Evolutionary conservation across 305 asterid species (phyloP), one percentile per base, ranked within the genome.

Genomic region (Striga hermonthica): DNA sequence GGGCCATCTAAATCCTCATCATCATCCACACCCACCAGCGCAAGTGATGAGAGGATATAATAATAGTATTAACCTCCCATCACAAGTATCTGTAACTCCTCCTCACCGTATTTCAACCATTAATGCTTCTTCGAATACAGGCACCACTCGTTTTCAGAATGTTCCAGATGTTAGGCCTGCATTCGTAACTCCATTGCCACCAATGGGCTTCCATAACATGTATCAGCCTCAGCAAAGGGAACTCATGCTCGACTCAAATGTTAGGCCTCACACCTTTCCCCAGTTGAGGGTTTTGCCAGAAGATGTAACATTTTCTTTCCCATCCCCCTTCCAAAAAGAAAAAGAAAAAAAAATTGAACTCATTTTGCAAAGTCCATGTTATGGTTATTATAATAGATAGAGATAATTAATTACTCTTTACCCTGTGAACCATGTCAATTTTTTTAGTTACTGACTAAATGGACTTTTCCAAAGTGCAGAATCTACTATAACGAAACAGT

Each of bases 271-370:
- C 37, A 80, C 53, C 66, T 65, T 81, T 71, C 94, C 90, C 65
- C 88, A 86, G 74, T 74, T 83, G 84, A 87, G 97, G 84, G 81
- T 89, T 76, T 73, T 91, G 67, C 85, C 83, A 2, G 83, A 80
- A 78, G 87, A 82, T 66, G 87, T 93, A 88, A 80, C 65, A 3
- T 64, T 43, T 68, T 69, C 43, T 64, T 71, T 12, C 2, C 31
- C 31, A 22, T 22, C 38, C 62, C 40, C 36, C 56, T n/a, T 12
- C 14, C 1, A 50, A 50, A 50, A 5, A 50, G 2, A 50, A 4
- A 50, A 50, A 50, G 6, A 50, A 13, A 50, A 12, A 49, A 13
- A 49, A 0, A 36, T 45, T 14, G 31, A 22, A 22, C 2, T 22
- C 31, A n/a, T 22, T 22, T 22, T 22, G 31, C 31, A 22, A 22